These are phyloP conservation scores for Tolypocladium endophyticum DNA, from an alignment of 2,329 filamentous ascomycete genomes.

Conservation along the genomic window DNA sequence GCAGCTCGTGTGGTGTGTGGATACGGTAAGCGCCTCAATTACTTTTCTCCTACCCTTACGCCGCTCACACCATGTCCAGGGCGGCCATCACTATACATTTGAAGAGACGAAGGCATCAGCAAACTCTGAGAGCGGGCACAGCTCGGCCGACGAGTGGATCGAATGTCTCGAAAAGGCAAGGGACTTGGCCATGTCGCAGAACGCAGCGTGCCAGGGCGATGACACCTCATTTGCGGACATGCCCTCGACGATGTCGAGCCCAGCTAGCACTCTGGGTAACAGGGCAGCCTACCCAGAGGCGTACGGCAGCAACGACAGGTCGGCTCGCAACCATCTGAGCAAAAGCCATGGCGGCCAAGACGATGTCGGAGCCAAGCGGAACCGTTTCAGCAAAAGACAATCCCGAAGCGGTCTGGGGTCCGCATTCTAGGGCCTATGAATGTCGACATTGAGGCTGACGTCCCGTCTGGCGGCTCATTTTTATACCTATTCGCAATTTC, in stretches of 20 bases:
- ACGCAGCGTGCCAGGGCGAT: constrained; percentile 52
- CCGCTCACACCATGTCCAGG: constrained; percentile 40
- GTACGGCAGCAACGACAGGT: constrained; percentile 37
- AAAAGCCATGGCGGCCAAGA: constrained; percentile 49
- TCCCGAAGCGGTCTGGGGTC: constrained; percentile 90
- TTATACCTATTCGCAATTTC: not conserved
- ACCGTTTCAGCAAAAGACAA: constrained; percentile 82
- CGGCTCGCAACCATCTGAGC: constrained; percentile 45
- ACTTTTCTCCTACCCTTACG: not conserved
- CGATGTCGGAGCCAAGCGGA: constrained; percentile 41
- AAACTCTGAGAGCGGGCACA: constrained; percentile 50
- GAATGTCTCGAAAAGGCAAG: constrained; percentile 78
- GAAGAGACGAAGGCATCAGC: constrained; percentile 71
- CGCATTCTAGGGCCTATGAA: constrained; percentile 49
- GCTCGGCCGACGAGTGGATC: constrained; percentile 82
- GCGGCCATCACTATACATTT: constrained; percentile 83
- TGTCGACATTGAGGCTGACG: not conserved
- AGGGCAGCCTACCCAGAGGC: constrained; percentile 41
- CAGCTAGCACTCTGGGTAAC: constrained; percentile 60
- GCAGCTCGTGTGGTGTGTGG: constrained; percentile 77
- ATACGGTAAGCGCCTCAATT: constrained; percentile 61
- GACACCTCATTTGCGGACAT: constrained; percentile 60
- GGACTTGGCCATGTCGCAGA: constrained; percentile 72
- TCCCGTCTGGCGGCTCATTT: not conserved
- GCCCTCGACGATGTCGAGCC: constrained; percentile 64